Base-by-base conservation (phyloP, 495 filamentous ascomycete species). In the Trichoderma parareesei region DNA sequence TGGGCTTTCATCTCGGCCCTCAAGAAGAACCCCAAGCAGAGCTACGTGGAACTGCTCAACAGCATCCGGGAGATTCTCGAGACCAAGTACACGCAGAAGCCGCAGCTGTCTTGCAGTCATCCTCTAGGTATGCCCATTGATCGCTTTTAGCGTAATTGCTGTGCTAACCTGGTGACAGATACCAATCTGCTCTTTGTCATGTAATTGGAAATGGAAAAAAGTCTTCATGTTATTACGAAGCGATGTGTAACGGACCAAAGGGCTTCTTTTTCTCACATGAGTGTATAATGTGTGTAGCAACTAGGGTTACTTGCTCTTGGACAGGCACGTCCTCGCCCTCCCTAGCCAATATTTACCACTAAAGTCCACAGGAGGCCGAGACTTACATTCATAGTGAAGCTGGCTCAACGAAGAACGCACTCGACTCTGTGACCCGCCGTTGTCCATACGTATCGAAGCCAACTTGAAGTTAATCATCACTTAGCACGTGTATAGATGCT, bases 51-150 rank as follows among this genome's bases (percentile, higher is more conserved):
- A 77, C 75, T 98, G 66, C 82, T 98, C 66, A 97, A 95, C 79
- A 95, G 86, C 73, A 96, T 98, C 70, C 89, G 94, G 53, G 92
- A 96, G 40, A 88, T 96, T 70, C 80, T 98, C 48, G 77, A 89
- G 68, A 81, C 81, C 48, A 95, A 96, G 74, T 98, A 98, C 74
- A 83, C 83, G 35, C 94, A 98, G 79, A 97, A 97, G 81, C 94
- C 94, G 65, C 94, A 98, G 81, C 80, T 98, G 68, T 96, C 92
- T 75, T 91, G 90, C 80, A 96, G 92, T 74, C 94, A 98, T 77
- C 94, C 94, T 49, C 77, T 98, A 77, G 90, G 94, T 98, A 86
- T 79, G 76, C 72, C 37, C 5, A 35, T 57, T 2, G 11, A 14
- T 35, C 27, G n/a, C 9, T 65, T 40, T 18, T 11, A 8, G 14